Base-by-base conservation (phyloP, 176 grass and related monocot species). In the Musa schizocarpa region DNA sequence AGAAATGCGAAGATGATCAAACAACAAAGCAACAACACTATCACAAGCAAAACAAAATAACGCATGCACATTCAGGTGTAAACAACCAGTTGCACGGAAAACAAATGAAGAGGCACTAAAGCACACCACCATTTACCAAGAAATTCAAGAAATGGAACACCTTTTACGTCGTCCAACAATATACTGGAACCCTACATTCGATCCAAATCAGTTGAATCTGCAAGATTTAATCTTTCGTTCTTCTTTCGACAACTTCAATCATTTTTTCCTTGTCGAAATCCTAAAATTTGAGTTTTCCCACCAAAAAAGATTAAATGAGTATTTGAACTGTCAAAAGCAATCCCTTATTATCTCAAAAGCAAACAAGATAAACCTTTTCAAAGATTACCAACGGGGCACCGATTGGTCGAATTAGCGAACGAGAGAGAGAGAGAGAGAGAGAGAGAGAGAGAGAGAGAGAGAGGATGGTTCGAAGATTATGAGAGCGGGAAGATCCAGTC, bases 141-240 rank as follows among this genome's bases (percentile, higher is more conserved):
- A 86, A 99, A 79, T 99, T 99, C 8, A 99, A 88, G 70, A 99
- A 91, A 92, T 99, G 95, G 77, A 99, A 99, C 27, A 99, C 95
- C 73, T 99, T 99, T 74, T 94, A 90, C 13, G 95, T 99, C 24
- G 95, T 99, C 95, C 95, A 99, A 13, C 95, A 90, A 67, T 94
- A 94, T 73, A 94, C 90, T 0, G 95, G 95, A 69, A 99, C 95
- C 80, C 95, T 92, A 25, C 95, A 94, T 79, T 99, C 95, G 69
- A 99, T 99, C 87, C 95, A 89, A 61, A 99, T 84, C 82, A 99
- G 85, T 88, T 99, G 95, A 16, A 99, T 84, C 95, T 99, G 55
- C 72, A 74, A 81, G 0, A 74, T 5, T 24, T 27, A 69, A 81
- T 43, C 22, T 34, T 59, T 54, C 14, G 50, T 19, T 20, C 43